Evolutionary conservation across 176 grass and related monocot species (phyloP).

Genomic region (Zoysia japonica): DNA sequence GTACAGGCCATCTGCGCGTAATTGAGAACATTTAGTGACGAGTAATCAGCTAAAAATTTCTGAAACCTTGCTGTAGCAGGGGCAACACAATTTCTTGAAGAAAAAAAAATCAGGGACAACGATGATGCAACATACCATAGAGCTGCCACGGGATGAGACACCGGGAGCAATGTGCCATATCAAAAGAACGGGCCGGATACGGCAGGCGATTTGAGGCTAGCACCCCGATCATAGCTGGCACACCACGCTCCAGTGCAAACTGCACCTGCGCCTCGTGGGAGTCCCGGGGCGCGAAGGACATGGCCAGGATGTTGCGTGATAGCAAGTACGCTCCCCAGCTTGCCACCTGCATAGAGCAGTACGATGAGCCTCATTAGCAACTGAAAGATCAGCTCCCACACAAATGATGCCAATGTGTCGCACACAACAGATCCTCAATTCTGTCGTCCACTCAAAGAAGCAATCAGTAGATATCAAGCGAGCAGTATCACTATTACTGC

Average conservation of each 20-base stretch:
- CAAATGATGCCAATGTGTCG: no score
- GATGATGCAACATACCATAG: slow-evolving; percentile 48
- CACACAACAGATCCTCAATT: neutral
- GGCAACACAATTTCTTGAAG: neutral
- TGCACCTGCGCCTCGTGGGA: slow-evolving; percentile 98
- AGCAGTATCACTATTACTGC: neutral
- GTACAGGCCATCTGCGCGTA: slow-evolving; percentile 68
- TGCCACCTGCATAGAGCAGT: slow-evolving; percentile 57
- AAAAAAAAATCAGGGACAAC: neutral
- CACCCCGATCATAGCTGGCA: slow-evolving; percentile 87
- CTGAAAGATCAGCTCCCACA: neutral
- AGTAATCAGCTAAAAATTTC: slow-evolving; percentile 26
- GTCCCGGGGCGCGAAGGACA: slow-evolving; percentile 91
- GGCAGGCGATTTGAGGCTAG: slow-evolving; percentile 78
- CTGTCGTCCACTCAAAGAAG: neutral
- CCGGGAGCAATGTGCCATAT: slow-evolving; percentile 95
- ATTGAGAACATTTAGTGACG: slow-evolving; percentile 1
- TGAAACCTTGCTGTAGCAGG: neutral
- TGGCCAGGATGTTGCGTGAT: slow-evolving; percentile 72
- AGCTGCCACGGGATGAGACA: slow-evolving; percentile 93
- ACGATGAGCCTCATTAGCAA: neutral
- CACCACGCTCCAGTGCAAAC: slow-evolving; percentile 91
- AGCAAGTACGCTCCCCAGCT: slow-evolving; percentile 92
- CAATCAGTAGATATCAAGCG: neutral
- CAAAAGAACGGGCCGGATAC: slow-evolving; percentile 86